Evolutionary conservation across 495 filamentous ascomycete genomes (phyloP).

Genomic region (Astrocystis sublimbata): DNA sequence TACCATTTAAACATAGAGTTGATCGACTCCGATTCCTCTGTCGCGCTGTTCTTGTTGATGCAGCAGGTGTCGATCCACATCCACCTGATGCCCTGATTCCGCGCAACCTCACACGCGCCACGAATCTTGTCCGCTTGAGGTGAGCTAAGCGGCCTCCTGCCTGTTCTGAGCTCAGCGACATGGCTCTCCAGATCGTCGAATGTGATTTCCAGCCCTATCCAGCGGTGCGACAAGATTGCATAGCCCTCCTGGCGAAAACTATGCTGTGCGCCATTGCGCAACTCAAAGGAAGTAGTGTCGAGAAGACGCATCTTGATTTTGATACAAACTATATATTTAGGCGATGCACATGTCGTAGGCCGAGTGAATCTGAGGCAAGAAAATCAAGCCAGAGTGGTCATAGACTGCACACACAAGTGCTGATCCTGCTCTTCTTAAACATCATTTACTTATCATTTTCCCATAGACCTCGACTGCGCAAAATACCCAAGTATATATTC

Average conservation of each 20-base stretch:
- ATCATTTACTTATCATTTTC: too few species aligned
- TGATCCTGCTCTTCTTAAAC: too few species aligned
- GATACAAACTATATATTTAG: neutral
- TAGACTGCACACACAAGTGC: too few species aligned
- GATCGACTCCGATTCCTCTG: slow-evolving; percentile 18
- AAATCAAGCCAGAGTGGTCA: too few species aligned
- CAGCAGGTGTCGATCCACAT: slow-evolving; percentile 34
- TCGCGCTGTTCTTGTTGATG: slow-evolving; percentile 16
- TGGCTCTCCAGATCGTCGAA: slow-evolving; percentile 29
- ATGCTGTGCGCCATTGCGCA: slow-evolving; percentile 15
- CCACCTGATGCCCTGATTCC: slow-evolving; percentile 20
- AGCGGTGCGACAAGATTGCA: slow-evolving; percentile 43
- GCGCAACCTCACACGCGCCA: slow-evolving; percentile 22
- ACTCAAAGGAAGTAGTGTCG: slow-evolving; percentile 14
- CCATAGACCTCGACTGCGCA: too few species aligned
- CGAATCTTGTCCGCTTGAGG: slow-evolving; percentile 24
- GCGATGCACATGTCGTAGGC: neutral
- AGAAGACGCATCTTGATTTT: slow-evolving; percentile 27
- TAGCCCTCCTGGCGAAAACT: slow-evolving; percentile 27
- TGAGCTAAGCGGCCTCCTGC: slow-evolving; percentile 7
- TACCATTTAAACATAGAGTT: slow-evolving; percentile 15
- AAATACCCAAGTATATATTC: too few species aligned
- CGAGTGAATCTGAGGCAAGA: neutral
- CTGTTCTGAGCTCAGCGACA: slow-evolving; percentile 8
- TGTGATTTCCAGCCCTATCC: slow-evolving; percentile 34